Conservation (phyloP, 768 basidiomycete genomes). For the Daedaleopsis nitida region DNA sequence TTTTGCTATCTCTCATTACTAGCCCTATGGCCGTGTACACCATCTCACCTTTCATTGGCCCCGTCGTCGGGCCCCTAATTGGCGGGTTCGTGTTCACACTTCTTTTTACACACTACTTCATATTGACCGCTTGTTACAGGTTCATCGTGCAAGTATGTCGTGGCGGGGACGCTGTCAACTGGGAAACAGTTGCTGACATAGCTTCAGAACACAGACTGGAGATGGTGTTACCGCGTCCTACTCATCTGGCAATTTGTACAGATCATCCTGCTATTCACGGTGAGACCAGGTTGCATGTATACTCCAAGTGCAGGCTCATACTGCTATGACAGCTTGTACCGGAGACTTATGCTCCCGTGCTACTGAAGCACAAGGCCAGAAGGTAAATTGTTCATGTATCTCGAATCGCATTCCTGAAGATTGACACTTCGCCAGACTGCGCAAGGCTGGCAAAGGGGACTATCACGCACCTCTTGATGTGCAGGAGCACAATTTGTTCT, state of each 20-base stretch:
- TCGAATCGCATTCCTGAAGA: background rate
- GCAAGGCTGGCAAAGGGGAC: constrained; percentile 52
- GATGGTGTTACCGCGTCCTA: constrained; percentile 78
- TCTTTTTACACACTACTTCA: background rate
- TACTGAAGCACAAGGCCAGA: constrained; percentile 61
- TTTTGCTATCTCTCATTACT: background rate
- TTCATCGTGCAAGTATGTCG: constrained; percentile 59
- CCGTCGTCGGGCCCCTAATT: constrained; percentile 58
- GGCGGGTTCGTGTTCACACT: constrained; percentile 48
- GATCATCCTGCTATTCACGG: constrained; percentile 50
- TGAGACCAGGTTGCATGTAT: constrained; percentile 30
- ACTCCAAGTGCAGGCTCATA: background rate
- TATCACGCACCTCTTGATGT: constrained; percentile 66
- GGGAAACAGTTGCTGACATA: background rate
- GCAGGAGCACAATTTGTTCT: constrained; percentile 43
- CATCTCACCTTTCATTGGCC: constrained; percentile 57
- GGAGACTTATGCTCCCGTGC: constrained; percentile 69
- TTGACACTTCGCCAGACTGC: constrained; percentile 40
- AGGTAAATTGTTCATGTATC: constrained; percentile 35
- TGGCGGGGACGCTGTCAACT: background rate
- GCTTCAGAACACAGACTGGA: constrained; percentile 56
- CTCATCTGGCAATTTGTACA: constrained; percentile 70
- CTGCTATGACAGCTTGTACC: constrained; percentile 55
- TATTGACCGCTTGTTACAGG: constrained; percentile 31
- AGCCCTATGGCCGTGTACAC: constrained; percentile 62